Evolutionary conservation across 192 early-diverging fungal species (phyloP).

Genomic region (Umbelopsis ramanniana): DNA sequence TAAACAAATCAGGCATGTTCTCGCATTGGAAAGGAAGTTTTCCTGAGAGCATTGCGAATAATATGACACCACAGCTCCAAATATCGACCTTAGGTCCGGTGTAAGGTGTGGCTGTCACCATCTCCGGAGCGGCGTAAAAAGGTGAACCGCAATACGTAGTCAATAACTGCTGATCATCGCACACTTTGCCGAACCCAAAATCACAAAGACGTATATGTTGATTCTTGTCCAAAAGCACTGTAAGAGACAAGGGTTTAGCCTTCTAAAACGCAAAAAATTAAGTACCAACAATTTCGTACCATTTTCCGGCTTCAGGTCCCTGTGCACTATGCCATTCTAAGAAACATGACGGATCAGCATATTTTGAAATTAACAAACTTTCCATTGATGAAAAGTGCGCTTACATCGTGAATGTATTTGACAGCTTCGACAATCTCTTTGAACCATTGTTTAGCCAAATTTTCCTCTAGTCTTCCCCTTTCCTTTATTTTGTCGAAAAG

Average conservation of each 20-base stretch:
- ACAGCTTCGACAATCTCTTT: slow-evolving; percentile 58
- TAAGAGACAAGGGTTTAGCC: not conserved
- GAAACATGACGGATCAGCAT: not conserved
- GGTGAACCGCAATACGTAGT: slow-evolving; percentile 72
- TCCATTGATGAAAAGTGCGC: not conserved
- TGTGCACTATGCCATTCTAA: slow-evolving; percentile 62
- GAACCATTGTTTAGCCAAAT: slow-evolving; percentile 53
- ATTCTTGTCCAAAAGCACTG: slow-evolving; percentile 55
- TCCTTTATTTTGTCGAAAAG: slow-evolving; percentile 63
- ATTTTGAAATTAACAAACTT: not conserved
- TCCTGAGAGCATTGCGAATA: slow-evolving; percentile 63
- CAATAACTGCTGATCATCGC: slow-evolving; percentile 53
- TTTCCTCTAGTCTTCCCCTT: slow-evolving; percentile 48
- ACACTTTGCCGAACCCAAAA: slow-evolving; percentile 67
- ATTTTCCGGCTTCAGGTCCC: slow-evolving; percentile 69
- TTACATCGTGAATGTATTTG: slow-evolving; percentile 56
- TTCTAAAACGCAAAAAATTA: too few species aligned
- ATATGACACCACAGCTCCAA: slow-evolving; percentile 64
- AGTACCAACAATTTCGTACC: slow-evolving; percentile 21
- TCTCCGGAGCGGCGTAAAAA: slow-evolving; percentile 69
- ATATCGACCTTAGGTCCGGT: slow-evolving; percentile 62
- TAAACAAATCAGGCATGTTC: slow-evolving; percentile 61
- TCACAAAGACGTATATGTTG: slow-evolving; percentile 57
- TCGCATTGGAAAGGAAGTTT: slow-evolving; percentile 62
- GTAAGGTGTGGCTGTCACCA: slow-evolving; percentile 65